Conservation (phyloP, 495 filamentous ascomycete genomes). For the Hypoxylon cercidicola region DNA sequence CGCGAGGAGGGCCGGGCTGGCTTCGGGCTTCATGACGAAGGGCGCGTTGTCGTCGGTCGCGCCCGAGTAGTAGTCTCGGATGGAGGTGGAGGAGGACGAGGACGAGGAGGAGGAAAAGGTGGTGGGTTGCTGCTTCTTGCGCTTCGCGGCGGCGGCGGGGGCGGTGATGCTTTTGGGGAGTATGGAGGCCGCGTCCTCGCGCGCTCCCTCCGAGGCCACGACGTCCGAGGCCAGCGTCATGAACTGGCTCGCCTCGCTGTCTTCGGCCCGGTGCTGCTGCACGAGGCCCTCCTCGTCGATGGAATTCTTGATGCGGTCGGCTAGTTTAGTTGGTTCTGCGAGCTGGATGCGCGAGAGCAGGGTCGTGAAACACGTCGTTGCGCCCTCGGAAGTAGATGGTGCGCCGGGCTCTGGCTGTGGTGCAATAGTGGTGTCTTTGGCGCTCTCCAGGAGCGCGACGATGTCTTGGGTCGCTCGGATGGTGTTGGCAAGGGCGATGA, state of each 20-base stretch:
- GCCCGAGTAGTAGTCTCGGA: conserved; percentile 58
- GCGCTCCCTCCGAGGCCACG: conserved; percentile 65
- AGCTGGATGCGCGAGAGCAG: conserved; percentile 74
- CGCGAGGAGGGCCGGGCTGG: conserved; percentile 69
- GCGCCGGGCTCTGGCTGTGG: background rate
- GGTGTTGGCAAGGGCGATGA: conserved; percentile 82
- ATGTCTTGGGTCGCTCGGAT: conserved; percentile 82
- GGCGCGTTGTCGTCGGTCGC: conserved; percentile 64
- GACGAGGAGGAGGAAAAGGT: no score
- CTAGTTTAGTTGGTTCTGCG: conserved; percentile 72
- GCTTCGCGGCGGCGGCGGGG: conserved; percentile 34
- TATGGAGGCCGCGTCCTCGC: conserved; percentile 48
- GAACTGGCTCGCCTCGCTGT: conserved; percentile 73
- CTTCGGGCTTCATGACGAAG: conserved; percentile 87
- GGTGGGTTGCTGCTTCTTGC: conserved; percentile 48
- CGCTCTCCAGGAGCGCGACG: conserved; percentile 51
- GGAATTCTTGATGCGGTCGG: conserved; percentile 73
- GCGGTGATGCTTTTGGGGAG: conserved; percentile 52
- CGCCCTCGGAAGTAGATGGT: background rate
- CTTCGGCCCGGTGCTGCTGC: conserved; percentile 78
- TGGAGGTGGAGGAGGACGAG: conserved; percentile 37
- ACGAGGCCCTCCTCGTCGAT: conserved; percentile 95
- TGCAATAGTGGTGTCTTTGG: background rate
- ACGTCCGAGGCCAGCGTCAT: conserved; percentile 75
- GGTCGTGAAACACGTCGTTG: conserved; percentile 55